Conservation (phyloP, 2,329 filamentous ascomycete species). For the Fusarium veterinarium region DNA sequence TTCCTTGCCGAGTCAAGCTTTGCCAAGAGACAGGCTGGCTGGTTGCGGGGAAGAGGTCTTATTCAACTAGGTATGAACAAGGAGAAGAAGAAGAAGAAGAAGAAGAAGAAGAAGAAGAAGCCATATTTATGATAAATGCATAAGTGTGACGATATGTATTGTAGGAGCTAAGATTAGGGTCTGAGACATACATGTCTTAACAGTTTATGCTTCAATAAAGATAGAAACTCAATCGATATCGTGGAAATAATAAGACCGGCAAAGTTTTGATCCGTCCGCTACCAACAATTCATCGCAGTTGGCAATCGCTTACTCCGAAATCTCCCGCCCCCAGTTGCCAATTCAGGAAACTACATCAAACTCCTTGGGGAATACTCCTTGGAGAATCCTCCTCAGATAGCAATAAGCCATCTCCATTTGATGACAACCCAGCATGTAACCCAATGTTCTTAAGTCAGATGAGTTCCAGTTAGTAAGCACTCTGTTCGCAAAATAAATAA, state of each 20-base stretch:
- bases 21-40: background rate
- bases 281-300: background rate
- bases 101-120: background rate
- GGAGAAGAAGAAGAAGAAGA: too few relatives aligned
- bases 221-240: background rate
- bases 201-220: too few relatives aligned
- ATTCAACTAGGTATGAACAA: too few relatives aligned
- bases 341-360: conserved; percentile 9
- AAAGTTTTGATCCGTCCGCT: background rate
- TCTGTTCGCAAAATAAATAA: background rate
- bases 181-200: too few relatives aligned
- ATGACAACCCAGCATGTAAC: background rate
- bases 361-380: conserved; percentile 14
- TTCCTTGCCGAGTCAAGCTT: conserved; percentile 6
- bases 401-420: background rate
- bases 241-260: background rate
- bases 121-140: background rate
- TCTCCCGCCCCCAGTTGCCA: conserved; percentile 20
- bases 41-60: background rate
- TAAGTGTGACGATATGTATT: too few relatives aligned
- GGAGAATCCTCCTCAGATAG: conserved; percentile 23
- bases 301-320: conserved; percentile 16
- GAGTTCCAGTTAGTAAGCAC: conserved; percentile 7
- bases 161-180: too few relatives aligned
- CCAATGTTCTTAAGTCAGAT: background rate